Evolutionary conservation across 371 early-diverging fungal species (phyloP).

Genomic region (Actinomortierella wolfii): DNA sequence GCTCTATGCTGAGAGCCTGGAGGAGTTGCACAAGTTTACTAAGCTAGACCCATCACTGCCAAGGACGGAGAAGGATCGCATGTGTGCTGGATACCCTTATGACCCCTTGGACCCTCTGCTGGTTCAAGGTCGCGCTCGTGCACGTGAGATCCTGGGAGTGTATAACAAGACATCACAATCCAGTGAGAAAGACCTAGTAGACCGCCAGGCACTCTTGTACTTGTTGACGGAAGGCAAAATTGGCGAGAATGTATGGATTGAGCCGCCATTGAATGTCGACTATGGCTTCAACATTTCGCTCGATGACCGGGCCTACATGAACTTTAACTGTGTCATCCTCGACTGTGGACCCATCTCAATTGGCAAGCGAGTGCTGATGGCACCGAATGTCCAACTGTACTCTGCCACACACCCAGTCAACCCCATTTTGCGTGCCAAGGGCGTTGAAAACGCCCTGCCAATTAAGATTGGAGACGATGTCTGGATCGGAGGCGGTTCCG

Average conservation of each 20-base stretch:
- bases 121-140: slow-evolving; percentile 48
- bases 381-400: slow-evolving; percentile 80
- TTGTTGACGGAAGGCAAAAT: slow-evolving; percentile 57
- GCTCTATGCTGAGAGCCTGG: slow-evolving; percentile 8
- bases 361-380: slow-evolving; percentile 72
- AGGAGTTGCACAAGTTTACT: slow-evolving; percentile 8
- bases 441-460: slow-evolving; percentile 55
- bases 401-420: slow-evolving; percentile 77
- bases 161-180: slow-evolving; percentile 50
- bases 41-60: slow-evolving; percentile 2
- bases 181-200: slow-evolving; percentile 26
- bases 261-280: slow-evolving; percentile 70
- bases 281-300: slow-evolving; percentile 75
- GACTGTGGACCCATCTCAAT: slow-evolving; percentile 70
- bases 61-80: slow-evolving; percentile 24
- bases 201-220: slow-evolving; percentile 46
- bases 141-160: slow-evolving; percentile 48
- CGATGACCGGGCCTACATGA: slow-evolving; percentile 70
- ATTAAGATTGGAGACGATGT: slow-evolving; percentile 71
- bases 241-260: slow-evolving; percentile 59
- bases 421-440: slow-evolving; percentile 47
- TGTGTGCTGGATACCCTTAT: slow-evolving; percentile 69
- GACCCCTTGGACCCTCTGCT: slow-evolving; percentile 63
- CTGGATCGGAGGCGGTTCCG: slow-evolving; percentile 76
- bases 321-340: slow-evolving; percentile 68